These are phyloP conservation scores for Houttuynia cordata DNA, from an alignment of 164 flowering plant genomes.

Conservation along the genomic window DNA sequence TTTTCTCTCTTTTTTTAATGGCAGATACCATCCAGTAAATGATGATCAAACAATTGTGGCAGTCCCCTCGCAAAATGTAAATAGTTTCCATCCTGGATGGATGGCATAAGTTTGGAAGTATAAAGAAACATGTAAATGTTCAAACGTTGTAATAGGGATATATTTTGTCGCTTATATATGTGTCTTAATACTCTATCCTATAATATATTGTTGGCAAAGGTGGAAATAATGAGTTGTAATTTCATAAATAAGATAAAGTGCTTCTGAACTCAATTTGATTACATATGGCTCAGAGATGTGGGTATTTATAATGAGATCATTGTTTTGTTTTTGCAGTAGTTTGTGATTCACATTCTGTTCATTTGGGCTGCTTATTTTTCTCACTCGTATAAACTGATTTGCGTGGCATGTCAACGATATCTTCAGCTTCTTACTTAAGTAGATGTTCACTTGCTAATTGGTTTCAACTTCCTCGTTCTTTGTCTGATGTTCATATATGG, in stretches of 20 bases:
- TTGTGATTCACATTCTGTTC: no score
- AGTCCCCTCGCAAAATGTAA: constrained; percentile 18
- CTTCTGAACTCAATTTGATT: background rate
- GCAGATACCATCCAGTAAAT: constrained; percentile 26
- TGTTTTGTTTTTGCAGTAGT: no score
- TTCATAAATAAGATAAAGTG: background rate
- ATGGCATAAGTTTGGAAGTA: constrained; percentile 14
- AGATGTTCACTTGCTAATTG: no score
- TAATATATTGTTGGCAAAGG: background rate
- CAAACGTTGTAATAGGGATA: background rate
- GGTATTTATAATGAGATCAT: background rate
- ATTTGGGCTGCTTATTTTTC: no score
- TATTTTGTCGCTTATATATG: no score
- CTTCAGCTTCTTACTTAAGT: no score
- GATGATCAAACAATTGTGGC: constrained; percentile 19
- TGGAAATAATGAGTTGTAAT: background rate
- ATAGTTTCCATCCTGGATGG: constrained; percentile 26
- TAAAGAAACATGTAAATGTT: background rate
- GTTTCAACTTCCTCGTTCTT: no score
- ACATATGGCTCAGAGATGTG: background rate
- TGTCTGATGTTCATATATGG: no score
- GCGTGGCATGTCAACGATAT: no score
- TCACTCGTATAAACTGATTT: no score
- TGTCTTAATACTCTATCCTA: no score
- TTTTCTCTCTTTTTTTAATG: background rate